Conservation (phyloP, 495 filamentous ascomycete species). For the Aspergillus olivimuriae region DNA sequence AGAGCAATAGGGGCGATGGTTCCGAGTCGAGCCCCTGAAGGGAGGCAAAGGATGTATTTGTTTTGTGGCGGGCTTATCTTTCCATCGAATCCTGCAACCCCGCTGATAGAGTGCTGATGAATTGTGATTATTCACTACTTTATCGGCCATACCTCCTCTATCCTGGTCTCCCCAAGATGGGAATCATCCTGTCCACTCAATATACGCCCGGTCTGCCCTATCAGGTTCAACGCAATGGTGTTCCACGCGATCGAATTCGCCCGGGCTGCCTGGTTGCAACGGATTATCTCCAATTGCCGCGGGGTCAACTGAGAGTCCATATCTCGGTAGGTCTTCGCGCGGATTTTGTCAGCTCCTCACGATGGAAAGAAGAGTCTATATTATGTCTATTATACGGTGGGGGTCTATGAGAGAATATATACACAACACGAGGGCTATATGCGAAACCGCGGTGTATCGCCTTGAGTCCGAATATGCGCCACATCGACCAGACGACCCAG, state of each 20-base stretch:
- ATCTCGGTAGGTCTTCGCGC: constrained; percentile 37
- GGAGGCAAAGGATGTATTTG: no score
- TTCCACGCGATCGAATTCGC: constrained; percentile 35
- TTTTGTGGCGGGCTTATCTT: no score
- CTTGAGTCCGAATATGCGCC: constrained; percentile 7
- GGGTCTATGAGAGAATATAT: neutral
- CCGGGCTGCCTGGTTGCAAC: constrained; percentile 41
- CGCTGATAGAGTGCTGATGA: no score
- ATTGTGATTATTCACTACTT: no score
- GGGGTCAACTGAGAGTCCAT: constrained; percentile 44
- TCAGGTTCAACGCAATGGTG: constrained; percentile 14
- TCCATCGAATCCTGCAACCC: no score
- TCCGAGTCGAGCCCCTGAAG: no score
- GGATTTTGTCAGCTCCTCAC: no score
- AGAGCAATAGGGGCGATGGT: no score
- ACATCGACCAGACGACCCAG: constrained; percentile 18
- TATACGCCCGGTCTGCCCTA: no score
- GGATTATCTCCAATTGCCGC: constrained; percentile 35
- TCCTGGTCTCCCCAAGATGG: no score
- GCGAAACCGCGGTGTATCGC: constrained; percentile 2
- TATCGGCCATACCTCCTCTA: no score
- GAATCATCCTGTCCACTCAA: no score
- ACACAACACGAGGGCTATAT: neutral
- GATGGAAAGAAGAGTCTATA: neutral
- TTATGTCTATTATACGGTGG: neutral